A percentile compares a stretch with the other conserved stretches of the same genome.
These are phyloP conservation scores for Solanum okadae DNA, from an alignment of 257 asterid species.

Conservation along the genomic window DNA sequence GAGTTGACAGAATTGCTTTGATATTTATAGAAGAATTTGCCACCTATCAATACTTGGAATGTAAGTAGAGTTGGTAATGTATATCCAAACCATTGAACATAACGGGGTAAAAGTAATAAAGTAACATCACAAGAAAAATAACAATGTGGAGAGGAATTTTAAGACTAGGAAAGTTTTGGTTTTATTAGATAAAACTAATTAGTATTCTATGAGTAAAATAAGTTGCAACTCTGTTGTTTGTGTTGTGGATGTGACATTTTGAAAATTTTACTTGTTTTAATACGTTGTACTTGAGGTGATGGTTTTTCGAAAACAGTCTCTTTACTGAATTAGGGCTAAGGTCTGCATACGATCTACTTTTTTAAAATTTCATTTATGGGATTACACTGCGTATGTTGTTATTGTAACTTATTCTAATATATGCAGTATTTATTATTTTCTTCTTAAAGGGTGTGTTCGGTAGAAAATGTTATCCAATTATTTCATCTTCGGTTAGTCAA, in stretches of 20 bases:
- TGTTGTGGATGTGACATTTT: not conserved
- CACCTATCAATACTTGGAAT: not conserved
- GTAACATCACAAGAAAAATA: not conserved
- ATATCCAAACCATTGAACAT: not conserved
- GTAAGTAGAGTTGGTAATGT: not conserved
- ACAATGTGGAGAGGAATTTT: not conserved
- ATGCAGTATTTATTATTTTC: too few species aligned
- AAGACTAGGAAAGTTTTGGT: not conserved
- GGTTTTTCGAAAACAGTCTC: rapidly evolving
- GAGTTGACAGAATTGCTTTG: not conserved
- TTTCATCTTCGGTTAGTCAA: too few species aligned
- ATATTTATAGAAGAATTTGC: not conserved
- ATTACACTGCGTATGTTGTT: too few species aligned
- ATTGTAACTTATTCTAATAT: too few species aligned
- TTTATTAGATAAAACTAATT: not conserved
- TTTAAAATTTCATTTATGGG: rapidly evolving
- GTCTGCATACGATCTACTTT: too few species aligned
- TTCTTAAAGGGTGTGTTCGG: too few species aligned
- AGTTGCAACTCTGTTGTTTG: not conserved
- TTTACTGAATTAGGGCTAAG: too few species aligned
- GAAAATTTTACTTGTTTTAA: not conserved
- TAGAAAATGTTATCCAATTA: too few species aligned
- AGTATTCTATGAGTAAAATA: not conserved
- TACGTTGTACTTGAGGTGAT: not conserved
- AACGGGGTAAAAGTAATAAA: not conserved